Evolutionary conservation across 2,329 filamentous ascomycete genomes (phyloP), one percentile per base, ranked within the genome.

Genomic region (Magnaporthales sp.): DNA sequence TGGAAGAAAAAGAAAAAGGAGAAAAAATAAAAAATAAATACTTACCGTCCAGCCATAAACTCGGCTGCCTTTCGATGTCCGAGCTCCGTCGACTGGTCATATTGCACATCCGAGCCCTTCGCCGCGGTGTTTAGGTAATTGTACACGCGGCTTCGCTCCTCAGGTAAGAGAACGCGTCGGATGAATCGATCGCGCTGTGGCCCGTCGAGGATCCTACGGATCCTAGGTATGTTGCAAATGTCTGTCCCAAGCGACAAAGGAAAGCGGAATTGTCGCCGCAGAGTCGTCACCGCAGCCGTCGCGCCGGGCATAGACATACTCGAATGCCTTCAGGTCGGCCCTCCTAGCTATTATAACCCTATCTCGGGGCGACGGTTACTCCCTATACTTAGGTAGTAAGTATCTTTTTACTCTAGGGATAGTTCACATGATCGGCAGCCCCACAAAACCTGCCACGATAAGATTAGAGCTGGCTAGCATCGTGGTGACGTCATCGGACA

Each of bases 171-270:
- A 64, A 87, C 72, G 67, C 81, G 80, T 10, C 75, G 72, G 64
- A 86, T 73, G 71, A 87, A 86, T 31, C 78, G 79, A 5, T 69
- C 66, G 1, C 78, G 54, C 15, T 27, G 19, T 79, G 54, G 74
- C 74, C 9, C 77, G 74, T 29, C 79, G 74, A 94, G 76, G 65
- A 93, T 80, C 24, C 76, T 75, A 68, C 80, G 78, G 68, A 96
- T 86, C 66, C 92, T 87, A 0, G 82, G 77, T 67, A 92, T 84
- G 67, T 83, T 83, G 76, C 91, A 92, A 67, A 96, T 89, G 74
- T 96, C 93, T 63, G 86, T 94, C 67, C 93, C 93, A 65, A 96
- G 80, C 63, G 83, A 83, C 15, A 94, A 74, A 0, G 87, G 80
- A n/a, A 87, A 80, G 1, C 89, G 88, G 71, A 93, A 92, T 3